phyloP scores from a whole-genome alignment of 495 filamentous ascomycete genomes.

The Podospora pseudocomata region DNA sequence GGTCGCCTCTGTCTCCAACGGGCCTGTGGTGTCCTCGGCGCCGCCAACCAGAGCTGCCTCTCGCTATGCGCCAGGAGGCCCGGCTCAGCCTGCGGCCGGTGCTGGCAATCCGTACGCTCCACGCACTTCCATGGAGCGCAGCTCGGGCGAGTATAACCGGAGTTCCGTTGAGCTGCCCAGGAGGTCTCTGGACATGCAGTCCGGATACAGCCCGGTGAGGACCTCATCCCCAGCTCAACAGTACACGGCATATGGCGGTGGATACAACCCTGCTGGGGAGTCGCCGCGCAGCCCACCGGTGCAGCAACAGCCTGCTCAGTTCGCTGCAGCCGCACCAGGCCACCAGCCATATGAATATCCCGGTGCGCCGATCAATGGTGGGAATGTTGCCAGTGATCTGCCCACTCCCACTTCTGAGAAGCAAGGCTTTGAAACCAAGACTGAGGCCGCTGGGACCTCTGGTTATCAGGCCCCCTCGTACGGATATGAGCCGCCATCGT shows the following conservation, averaged over 20 bases:
- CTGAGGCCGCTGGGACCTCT: slow-evolving; percentile 11
- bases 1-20: slow-evolving; percentile 29
- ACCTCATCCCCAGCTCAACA: slow-evolving; percentile 23
- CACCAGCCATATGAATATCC: slow-evolving; percentile 30
- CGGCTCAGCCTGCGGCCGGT: slow-evolving; percentile 25
- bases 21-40: slow-evolving; percentile 25
- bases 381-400: background rate
- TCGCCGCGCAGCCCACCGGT: slow-evolving; percentile 13
- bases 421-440: slow-evolving; percentile 3
- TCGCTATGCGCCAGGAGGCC: slow-evolving; percentile 57
- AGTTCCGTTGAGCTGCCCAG: slow-evolving; percentile 44
- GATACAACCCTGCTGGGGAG: slow-evolving; percentile 18
- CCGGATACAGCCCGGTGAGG: slow-evolving; percentile 33
- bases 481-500: slow-evolving; percentile 40
- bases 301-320: slow-evolving; percentile 16
- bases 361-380: slow-evolving; percentile 13
- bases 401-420: slow-evolving; percentile 21
- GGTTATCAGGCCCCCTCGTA: slow-evolving; percentile 44
- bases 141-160: slow-evolving; percentile 41
- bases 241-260: slow-evolving; percentile 31
- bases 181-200: slow-evolving; percentile 42
- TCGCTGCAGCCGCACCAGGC: slow-evolving; percentile 15
- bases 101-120: slow-evolving; percentile 37
- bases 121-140: slow-evolving; percentile 43
- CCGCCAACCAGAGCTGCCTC: slow-evolving; percentile 49